phyloP scores from a whole-genome alignment of 768 basidiomycete genomes.

The Butyriboletus loyo region DNA sequence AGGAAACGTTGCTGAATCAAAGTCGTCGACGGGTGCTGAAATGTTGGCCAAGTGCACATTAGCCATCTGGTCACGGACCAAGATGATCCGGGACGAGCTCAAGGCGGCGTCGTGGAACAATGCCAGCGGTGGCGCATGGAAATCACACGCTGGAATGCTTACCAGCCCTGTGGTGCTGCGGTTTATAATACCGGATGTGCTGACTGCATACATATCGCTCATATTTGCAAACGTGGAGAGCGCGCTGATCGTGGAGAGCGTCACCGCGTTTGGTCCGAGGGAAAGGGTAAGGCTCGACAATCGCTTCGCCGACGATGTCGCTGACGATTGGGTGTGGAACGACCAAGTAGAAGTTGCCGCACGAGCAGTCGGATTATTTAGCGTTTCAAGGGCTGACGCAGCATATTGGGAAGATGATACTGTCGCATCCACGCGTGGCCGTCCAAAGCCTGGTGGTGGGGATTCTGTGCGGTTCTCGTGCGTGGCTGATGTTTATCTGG shows the following conservation, averaged over 20 bases:
- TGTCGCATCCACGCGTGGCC: conserved; percentile 49
- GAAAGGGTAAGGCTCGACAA: conserved; percentile 48
- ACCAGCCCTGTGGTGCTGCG: conserved; percentile 44
- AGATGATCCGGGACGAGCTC: conserved; percentile 10
- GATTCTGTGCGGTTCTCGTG: not conserved
- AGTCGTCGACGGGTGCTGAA: not conserved
- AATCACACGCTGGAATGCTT: conserved; percentile 9
- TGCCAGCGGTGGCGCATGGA: conserved; percentile 1
- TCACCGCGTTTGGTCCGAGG: conserved; percentile 70
- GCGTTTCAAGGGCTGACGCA: conserved; percentile 68
- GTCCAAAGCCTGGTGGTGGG: conserved; percentile 53
- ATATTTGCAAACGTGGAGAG: conserved; percentile 35
- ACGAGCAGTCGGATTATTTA: conserved; percentile 64
- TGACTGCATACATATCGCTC: conserved; percentile 61
- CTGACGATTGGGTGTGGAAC: not conserved
- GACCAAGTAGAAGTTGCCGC: conserved; percentile 52
- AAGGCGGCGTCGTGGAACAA: not conserved
- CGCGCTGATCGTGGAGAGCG: conserved; percentile 54
- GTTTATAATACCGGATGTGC: conserved; percentile 60
- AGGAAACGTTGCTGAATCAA: conserved; percentile 14
- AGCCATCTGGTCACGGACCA: conserved; percentile 52
- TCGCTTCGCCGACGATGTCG: not conserved
- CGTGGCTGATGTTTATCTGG: not conserved
- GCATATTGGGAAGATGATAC: conserved; percentile 58
- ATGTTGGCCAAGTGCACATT: conserved; percentile 35